Conservation (phyloP, 163 green algal genomes). For the Picocystis sp. region DNA sequence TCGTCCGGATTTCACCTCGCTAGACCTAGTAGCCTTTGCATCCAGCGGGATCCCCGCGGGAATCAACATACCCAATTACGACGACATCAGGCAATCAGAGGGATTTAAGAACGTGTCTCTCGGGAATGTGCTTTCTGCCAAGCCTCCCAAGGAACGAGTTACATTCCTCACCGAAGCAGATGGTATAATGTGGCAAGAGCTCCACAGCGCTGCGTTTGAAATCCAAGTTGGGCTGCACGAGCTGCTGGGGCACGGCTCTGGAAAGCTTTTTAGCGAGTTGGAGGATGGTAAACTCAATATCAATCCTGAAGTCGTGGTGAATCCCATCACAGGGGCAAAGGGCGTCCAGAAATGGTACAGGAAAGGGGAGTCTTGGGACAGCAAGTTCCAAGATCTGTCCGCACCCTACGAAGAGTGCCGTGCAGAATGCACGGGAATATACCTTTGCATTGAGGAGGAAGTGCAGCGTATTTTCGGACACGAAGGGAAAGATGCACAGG, state of each 20-base stretch:
- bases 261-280: slow-evolving; percentile 10
- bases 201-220: slow-evolving; percentile 9
- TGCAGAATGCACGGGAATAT: slow-evolving; percentile 12
- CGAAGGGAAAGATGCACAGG: slow-evolving; percentile 1
- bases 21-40: slow-evolving; percentile 10
- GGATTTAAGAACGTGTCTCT: slow-evolving; percentile 16
- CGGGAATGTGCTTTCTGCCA: slow-evolving; percentile 8
- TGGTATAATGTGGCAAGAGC: slow-evolving; percentile 3
- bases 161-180: slow-evolving; percentile 1
- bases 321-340: background rate
- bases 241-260: slow-evolving; percentile 13
- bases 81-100: slow-evolving; percentile 7
- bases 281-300: slow-evolving; percentile 11
- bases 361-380: slow-evolving; percentile 13
- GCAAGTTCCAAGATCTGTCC: slow-evolving; percentile 7
- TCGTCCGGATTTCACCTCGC: slow-evolving; percentile 10
- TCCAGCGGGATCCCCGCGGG: slow-evolving; percentile 10
- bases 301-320: background rate
- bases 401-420: slow-evolving; percentile 11
- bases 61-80: slow-evolving; percentile 18
- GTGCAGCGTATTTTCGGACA: slow-evolving; percentile 11
- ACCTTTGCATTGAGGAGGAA: slow-evolving; percentile 7
- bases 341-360: slow-evolving; percentile 5
- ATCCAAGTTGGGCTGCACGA: slow-evolving; percentile 11
- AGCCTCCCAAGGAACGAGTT: background rate